Base-by-base conservation (phyloP, 768 basidiomycete species). In the Cubamyces lactineus region DNA sequence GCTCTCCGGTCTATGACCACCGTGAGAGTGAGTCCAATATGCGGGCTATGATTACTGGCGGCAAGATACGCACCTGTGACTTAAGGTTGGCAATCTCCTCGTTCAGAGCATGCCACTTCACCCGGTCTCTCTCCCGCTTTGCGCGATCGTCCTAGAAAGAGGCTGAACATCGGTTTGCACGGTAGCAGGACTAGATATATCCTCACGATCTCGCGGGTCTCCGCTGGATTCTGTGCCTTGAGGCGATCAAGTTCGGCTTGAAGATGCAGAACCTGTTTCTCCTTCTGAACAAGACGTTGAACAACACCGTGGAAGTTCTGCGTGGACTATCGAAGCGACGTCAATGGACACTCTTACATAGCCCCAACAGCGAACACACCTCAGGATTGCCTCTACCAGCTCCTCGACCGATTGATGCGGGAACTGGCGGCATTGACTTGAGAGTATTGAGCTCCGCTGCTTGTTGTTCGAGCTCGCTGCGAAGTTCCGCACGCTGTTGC, bases 211-310 rank as follows among this genome's bases (percentile, higher is more conserved):
- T 91, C 89, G 24, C 82, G 77, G 1, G 73, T 72, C 50, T 88
- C 88, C 24, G 67, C 72, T 5, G 84, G 85, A 71, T 83, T 84
- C 70, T 85, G 82, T 5, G 78, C 76, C 66, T 83, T 86, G 65
- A 87, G 74, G 17, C 80, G 79, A 57, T 87, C 88, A 19, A 95
- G 74, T 69, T 94, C 89, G 3, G 81, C 80, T 70, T 88, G 87
- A 1, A 96, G 80, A 57, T 87, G 85, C 2, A 85, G 70, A 1
- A 93, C 90, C 72, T 94, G 86, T 68, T 90, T 92, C 76, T 97
- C 94, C 72, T 94, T 94, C 71, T 87, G 83, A 3, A 89, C 84
- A 16, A 96, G 79, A 11, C 91, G 85, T 68, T 93, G 91, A 9
- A 94, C 84, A 19, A 96, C 70, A 1, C 90, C 91, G 63, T 86